Conservation (phyloP, 805 yeast genomes). For the Saturnispora kantuleensis region DNA sequence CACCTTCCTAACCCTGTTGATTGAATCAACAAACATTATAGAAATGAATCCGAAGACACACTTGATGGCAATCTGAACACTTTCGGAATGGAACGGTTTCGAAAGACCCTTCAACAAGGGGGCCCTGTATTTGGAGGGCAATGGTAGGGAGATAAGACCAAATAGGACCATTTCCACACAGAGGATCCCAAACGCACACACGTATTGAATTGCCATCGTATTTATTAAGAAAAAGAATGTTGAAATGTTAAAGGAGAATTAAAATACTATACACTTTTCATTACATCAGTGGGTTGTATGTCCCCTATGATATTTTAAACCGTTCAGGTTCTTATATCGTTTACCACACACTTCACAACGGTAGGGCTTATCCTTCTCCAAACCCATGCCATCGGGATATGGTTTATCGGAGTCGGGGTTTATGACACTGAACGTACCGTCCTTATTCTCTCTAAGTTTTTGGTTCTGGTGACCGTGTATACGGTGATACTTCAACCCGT, state of each 20-base stretch:
- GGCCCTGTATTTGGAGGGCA: constrained; percentile 67
- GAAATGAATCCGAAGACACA: constrained; percentile 77
- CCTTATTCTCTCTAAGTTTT: constrained; percentile 79
- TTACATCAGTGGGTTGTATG: constrained; percentile 78
- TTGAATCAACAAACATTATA: constrained; percentile 78
- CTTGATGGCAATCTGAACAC: constrained; percentile 67
- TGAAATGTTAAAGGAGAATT: background rate
- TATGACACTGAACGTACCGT: constrained; percentile 84
- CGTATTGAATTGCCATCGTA: constrained; percentile 25
- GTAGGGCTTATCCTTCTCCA: constrained; percentile 97
- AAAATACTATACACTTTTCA: background rate
- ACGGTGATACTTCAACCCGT: constrained; percentile 92
- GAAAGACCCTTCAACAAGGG: constrained; percentile 53
- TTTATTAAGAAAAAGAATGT: background rate
- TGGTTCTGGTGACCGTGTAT: constrained; percentile 97
- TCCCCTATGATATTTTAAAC: constrained; percentile 93
- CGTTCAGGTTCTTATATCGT: constrained; percentile 90
- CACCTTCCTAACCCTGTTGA: constrained; percentile 70
- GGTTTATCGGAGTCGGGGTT: constrained; percentile 88
- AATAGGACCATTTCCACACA: constrained; percentile 71
- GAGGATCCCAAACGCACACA: constrained; percentile 56
- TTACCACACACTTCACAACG: constrained; percentile 98
- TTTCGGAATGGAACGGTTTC: constrained; percentile 60
- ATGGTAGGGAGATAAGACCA: constrained; percentile 72
- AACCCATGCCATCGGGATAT: constrained; percentile 84